Percentiles rank a stretch among this genome's conserved stretches.
phyloP scores from a whole-genome alignment of 306 rosid species.

The Macrotyloma uniflorum region DNA sequence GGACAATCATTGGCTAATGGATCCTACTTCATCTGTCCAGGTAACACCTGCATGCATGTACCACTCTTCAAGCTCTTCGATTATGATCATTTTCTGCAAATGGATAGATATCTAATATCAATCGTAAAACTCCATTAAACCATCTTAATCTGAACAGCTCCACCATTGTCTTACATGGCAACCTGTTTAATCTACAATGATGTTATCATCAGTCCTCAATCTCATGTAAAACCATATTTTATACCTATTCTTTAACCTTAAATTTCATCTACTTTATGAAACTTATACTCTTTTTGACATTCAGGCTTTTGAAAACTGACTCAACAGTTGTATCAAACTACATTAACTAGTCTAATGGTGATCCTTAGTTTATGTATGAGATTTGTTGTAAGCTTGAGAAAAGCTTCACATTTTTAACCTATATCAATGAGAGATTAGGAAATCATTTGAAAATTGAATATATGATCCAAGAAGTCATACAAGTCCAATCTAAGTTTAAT shows the following conservation, averaged over 20 bases:
- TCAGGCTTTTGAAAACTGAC: neutral
- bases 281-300: neutral
- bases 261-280: neutral
- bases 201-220: neutral
- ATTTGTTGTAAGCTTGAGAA: neutral
- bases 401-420: neutral
- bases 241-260: neutral
- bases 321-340: neutral
- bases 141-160: neutral
- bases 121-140: neutral
- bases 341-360: neutral
- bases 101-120: neutral
- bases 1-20: conserved; percentile 39
- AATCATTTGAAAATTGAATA: neutral
- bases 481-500: no score
- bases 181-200: neutral
- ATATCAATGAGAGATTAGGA: neutral
- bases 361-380: neutral
- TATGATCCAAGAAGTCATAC: no score
- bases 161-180: neutral
- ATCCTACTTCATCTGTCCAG: conserved; percentile 51
- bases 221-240: neutral
- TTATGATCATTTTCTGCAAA: neutral
- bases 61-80: neutral
- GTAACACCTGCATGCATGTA: conserved; percentile 21